phyloP scores from a whole-genome alignment of 345 rosid genomes.

The Eucalyptus rudis region DNA sequence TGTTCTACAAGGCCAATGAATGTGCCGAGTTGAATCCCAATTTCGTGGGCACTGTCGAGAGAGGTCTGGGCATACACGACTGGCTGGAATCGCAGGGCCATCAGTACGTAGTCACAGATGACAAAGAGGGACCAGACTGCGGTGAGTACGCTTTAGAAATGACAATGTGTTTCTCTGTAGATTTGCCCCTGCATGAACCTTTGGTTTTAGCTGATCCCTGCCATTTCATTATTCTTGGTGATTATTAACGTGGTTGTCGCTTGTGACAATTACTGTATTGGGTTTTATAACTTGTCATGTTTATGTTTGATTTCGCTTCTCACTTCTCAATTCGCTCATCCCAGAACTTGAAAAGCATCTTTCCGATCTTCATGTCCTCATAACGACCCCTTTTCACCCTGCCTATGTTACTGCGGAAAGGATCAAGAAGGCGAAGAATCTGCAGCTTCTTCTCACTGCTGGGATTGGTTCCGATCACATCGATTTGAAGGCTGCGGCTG shows the following conservation, averaged over 20 bases:
- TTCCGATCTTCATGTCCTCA: conserved; percentile 75
- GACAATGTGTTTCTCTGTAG: neutral
- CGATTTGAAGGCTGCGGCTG: conserved; percentile 76
- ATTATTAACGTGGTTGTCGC: neutral
- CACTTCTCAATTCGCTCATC: neutral
- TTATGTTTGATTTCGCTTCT: neutral
- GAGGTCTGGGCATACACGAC: conserved; percentile 59
- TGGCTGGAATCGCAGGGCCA: conserved; percentile 90
- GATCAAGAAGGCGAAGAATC: conserved; percentile 81
- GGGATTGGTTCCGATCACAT: conserved; percentile 94
- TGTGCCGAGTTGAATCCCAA: conserved; percentile 68
- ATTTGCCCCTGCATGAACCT: neutral
- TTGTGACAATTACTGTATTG: neutral
- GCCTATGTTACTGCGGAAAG: conserved; percentile 83
- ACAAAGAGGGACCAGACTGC: conserved; percentile 75
- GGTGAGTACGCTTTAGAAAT: conserved; percentile 17
- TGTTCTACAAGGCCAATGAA: conserved; percentile 88
- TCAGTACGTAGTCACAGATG: conserved; percentile 79
- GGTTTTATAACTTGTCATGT: neutral
- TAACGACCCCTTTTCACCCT: conserved; percentile 88
- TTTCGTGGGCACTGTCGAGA: conserved; percentile 69
- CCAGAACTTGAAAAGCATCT: conserved; percentile 52
- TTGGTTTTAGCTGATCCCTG: neutral
- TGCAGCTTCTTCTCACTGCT: conserved; percentile 80
- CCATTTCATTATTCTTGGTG: neutral